These are phyloP conservation scores for Passiflora organensis DNA, from an alignment of 345 rosid genomes.

Conservation along the genomic window DNA sequence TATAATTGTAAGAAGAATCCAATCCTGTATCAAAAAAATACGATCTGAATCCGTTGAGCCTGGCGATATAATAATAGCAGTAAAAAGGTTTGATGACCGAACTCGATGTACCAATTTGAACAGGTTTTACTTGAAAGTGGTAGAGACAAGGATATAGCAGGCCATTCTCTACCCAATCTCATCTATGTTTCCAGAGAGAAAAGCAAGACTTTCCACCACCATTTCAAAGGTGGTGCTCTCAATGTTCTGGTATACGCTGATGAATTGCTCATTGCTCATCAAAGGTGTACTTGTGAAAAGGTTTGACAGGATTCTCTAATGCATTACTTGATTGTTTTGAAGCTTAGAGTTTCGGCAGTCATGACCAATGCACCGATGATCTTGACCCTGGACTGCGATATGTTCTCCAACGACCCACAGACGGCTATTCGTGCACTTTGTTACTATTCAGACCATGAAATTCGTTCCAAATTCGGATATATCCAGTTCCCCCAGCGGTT, in stretches of 20 bases:
- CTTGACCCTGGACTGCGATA: conserved; percentile 45
- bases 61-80: no score
- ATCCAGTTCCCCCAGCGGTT: conserved; percentile 47
- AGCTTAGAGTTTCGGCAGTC: conserved; percentile 50
- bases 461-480: conserved; percentile 27
- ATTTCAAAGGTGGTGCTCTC: conserved; percentile 56
- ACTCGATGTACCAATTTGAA: not conserved
- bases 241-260: conserved; percentile 39
- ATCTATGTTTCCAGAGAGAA: conserved; percentile 48
- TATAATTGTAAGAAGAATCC: no score
- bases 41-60: no score
- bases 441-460: conserved; percentile 30
- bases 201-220: conserved; percentile 29
- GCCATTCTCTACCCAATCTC: conserved; percentile 26
- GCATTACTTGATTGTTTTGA: not conserved
- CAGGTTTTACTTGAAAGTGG: not conserved
- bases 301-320: not conserved
- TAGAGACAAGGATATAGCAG: not conserved
- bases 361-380: conserved; percentile 42
- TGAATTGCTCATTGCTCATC: no score
- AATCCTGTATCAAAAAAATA: no score
- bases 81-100: no score
- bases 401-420: conserved; percentile 42
- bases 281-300: no score
- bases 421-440: conserved; percentile 48